phyloP scores from a whole-genome alignment of 2,329 filamentous ascomycete genomes.

The Fusarium goolgardi region DNA sequence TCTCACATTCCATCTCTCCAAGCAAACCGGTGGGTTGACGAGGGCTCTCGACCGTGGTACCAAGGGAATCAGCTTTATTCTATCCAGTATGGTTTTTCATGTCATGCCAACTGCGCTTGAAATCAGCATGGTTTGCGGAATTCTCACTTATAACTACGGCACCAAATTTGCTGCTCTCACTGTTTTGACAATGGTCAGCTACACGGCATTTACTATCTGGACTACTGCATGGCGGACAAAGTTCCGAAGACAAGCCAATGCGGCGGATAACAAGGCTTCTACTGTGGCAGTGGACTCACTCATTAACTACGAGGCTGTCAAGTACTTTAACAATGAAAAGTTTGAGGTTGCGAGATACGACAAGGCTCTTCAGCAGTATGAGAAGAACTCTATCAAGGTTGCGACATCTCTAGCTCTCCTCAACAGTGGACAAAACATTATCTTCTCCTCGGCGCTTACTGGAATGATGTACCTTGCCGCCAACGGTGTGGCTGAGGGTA shows the following conservation, averaged over 20 bases:
- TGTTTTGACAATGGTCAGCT: slow-evolving; percentile 88
- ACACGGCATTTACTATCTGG: slow-evolving; percentile 95
- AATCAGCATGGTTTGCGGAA: slow-evolving; percentile 95
- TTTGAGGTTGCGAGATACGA: slow-evolving; percentile 95
- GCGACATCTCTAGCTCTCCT: slow-evolving; percentile 92
- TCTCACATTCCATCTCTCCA: slow-evolving; percentile 90
- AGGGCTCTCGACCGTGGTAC: slow-evolving; percentile 96
- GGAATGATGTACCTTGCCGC: slow-evolving; percentile 99
- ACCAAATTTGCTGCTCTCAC: slow-evolving; percentile 92
- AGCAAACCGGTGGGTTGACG: slow-evolving; percentile 94
- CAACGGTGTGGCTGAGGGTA: slow-evolving; percentile 84
- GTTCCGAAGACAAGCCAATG: slow-evolving; percentile 94
- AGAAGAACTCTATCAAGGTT: slow-evolving; percentile 95
- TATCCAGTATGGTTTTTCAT: slow-evolving; percentile 99
- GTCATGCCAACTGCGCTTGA: slow-evolving; percentile 93
- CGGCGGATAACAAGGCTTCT: slow-evolving; percentile 93
- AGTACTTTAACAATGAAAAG: slow-evolving; percentile 99
- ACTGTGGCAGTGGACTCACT: slow-evolving; percentile 96
- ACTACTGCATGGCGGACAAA: slow-evolving; percentile 98
- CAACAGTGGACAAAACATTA: slow-evolving; percentile 95
- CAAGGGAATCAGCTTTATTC: slow-evolving; percentile 96
- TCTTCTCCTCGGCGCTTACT: slow-evolving; percentile 93
- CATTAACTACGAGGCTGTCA: slow-evolving; percentile 99
- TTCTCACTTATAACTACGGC: slow-evolving; percentile 96
- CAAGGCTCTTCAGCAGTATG: slow-evolving; percentile 84